These are phyloP conservation scores for Populus davidiana DNA, from an alignment of 345 rosid species.

Conservation along the genomic window DNA sequence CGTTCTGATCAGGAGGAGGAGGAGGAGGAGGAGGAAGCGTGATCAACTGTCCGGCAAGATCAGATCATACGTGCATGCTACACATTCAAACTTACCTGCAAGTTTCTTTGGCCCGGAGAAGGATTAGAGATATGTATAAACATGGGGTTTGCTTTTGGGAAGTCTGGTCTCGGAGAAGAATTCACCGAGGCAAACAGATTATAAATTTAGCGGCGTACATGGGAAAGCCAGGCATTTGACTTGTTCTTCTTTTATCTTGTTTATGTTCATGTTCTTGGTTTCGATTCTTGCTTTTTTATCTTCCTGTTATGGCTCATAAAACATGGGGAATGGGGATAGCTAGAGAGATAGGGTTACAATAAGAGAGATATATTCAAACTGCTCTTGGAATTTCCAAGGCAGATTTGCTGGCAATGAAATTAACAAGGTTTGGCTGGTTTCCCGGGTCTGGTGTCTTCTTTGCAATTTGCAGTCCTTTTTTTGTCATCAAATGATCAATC, in stretches of 20 bases:
- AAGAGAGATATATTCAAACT: neutral
- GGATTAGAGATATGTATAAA: neutral
- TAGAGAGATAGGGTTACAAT: neutral
- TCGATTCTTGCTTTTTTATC: neutral
- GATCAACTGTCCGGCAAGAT: neutral
- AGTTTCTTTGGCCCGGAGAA: neutral
- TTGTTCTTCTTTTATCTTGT: neutral
- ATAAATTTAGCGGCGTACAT: slow-evolving; percentile 46
- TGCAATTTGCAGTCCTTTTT: neutral
- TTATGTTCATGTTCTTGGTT: neutral
- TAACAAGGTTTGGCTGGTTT: neutral
- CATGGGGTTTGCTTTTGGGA: neutral
- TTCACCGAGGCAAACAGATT: neutral
- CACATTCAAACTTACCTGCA: neutral
- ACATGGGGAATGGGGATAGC: neutral
- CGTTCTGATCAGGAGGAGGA: neutral
- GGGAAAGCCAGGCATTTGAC: slow-evolving; percentile 60
- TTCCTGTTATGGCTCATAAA: neutral
- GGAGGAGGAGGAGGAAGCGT: slow-evolving; percentile 11
- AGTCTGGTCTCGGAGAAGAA: slow-evolving; percentile 8
- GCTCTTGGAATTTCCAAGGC: neutral
- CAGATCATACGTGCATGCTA: neutral
- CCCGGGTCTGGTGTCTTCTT: neutral
- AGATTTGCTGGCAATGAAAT: slow-evolving; percentile 6
- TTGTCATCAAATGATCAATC: neutral